Evolutionary conservation across 192 early-diverging fungal species (phyloP).

Genomic region (Entrophospora sp.): DNA sequence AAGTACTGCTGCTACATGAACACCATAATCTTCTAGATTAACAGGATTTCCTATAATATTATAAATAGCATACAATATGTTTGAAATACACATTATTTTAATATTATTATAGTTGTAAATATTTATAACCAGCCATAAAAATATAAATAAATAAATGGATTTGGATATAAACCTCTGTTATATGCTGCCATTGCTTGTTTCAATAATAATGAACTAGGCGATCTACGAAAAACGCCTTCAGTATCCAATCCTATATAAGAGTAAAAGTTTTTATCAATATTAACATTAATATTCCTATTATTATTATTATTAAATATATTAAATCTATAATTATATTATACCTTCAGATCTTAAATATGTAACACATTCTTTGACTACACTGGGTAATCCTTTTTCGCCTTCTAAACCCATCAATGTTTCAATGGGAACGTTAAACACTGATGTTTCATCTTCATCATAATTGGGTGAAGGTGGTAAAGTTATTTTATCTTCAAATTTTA

Average conservation of each 20-base stretch:
- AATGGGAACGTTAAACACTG: constrained; percentile 71
- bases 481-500: constrained; percentile 33
- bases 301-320: no score
- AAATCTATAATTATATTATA: constrained; percentile 20
- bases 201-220: constrained; percentile 65
- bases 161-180: constrained; percentile 43
- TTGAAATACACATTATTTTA: no score
- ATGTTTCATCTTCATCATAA: constrained; percentile 24
- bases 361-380: constrained; percentile 64
- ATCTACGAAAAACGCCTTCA: constrained; percentile 80
- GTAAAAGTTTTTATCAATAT: neutral
- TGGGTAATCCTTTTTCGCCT: constrained; percentile 68
- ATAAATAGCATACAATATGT: no score
- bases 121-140: no score
- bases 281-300: neutral
- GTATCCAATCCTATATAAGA: constrained; percentile 51
- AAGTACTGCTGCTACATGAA: constrained; percentile 73
- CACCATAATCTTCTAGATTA: constrained; percentile 54
- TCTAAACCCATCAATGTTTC: constrained; percentile 65
- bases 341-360: constrained; percentile 59
- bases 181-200: constrained; percentile 54
- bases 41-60: constrained; percentile 43
- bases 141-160: no score
- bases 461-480: constrained; percentile 26
- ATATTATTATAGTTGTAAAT: no score